Percentiles rank a stretch among this genome's conserved stretches.
phyloP scores from a whole-genome alignment of 2,329 filamentous ascomycete species.

The Alternaria gaisen region DNA sequence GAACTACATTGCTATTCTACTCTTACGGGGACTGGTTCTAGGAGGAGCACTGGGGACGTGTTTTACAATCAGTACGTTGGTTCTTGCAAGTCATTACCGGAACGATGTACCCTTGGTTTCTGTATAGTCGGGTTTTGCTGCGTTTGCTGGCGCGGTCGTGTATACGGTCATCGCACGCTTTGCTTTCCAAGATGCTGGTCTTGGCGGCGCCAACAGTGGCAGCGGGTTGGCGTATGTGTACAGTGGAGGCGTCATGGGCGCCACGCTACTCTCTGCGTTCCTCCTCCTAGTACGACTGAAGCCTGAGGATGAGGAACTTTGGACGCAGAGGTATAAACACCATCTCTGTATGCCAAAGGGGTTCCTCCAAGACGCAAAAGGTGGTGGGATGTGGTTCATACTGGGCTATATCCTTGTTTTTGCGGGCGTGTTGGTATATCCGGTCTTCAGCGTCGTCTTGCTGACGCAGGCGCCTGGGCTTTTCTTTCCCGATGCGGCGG shows the following conservation, averaged over 20 bases:
- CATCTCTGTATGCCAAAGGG: neutral
- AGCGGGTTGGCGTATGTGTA: neutral
- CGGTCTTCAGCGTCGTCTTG: neutral
- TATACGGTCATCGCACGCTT: slow-evolving; percentile 20
- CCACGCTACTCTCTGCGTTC: slow-evolving; percentile 17
- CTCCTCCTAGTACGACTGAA: slow-evolving; percentile 9
- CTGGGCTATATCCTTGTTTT: neutral
- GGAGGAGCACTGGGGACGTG: slow-evolving; percentile 30
- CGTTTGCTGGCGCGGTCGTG: slow-evolving; percentile 23
- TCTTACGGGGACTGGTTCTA: slow-evolving; percentile 25
- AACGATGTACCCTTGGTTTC: slow-evolving; percentile 45
- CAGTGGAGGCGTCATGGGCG: slow-evolving; percentile 4
- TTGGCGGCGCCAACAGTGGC: neutral
- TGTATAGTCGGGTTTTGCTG: slow-evolving; percentile 37
- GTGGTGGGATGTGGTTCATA: neutral
- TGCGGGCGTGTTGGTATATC: neutral
- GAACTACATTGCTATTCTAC: neutral
- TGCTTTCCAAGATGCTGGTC: neutral
- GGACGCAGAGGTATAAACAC: neutral
- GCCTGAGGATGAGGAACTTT: neutral
- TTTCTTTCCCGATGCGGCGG: neutral
- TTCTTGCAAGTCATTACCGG: slow-evolving; percentile 33
- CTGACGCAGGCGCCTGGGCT: neutral
- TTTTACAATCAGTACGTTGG: slow-evolving; percentile 17
- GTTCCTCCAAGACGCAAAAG: neutral